phyloP scores from a whole-genome alignment of 139 green algal species.

The Chlamydomonas sp. region DNA sequence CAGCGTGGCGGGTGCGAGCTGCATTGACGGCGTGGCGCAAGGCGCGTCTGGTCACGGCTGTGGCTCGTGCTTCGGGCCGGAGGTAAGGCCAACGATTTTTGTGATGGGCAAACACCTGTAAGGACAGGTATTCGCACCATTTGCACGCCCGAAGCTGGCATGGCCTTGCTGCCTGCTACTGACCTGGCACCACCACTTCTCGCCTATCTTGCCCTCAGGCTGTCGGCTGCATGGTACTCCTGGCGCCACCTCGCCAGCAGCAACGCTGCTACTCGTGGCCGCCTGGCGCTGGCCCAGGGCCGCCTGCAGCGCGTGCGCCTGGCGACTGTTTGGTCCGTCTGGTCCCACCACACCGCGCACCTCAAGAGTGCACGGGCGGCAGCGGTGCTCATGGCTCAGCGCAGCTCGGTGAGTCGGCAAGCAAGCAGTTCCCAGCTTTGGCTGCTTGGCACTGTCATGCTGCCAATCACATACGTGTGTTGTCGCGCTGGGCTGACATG shows the following conservation, averaged over 20 bases:
- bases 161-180: too few relatives aligned
- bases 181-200: too few relatives aligned
- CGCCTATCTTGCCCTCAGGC: neutral
- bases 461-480: neutral
- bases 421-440: neutral
- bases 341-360: neutral
- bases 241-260: neutral
- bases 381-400: neutral
- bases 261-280: neutral
- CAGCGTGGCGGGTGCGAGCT: neutral
- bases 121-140: too few relatives aligned
- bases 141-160: too few relatives aligned
- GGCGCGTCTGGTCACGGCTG: neutral
- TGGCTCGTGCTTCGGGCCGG: neutral
- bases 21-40: neutral
- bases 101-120: too few relatives aligned
- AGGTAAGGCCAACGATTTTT: neutral
- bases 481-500: too few relatives aligned
- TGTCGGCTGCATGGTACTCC: neutral
- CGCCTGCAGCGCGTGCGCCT: constrained; percentile 5
- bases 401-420: neutral
- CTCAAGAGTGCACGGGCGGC: neutral
- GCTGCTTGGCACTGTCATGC: neutral
- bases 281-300: neutral
- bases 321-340: neutral